phyloP scores from a whole-genome alignment of 148 eudicot species.

The Chenopodium berlandieri region DNA sequence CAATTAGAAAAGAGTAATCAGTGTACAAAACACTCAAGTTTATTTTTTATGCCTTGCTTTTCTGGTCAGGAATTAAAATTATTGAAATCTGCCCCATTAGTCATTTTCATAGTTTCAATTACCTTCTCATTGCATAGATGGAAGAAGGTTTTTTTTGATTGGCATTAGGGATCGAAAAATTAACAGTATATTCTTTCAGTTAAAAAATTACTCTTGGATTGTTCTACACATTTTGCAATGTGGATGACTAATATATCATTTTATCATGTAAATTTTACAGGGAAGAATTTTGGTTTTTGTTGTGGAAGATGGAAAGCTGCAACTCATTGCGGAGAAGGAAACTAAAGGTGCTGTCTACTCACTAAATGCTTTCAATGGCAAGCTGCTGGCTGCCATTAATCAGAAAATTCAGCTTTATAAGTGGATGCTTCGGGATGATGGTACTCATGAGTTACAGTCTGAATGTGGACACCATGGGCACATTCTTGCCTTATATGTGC shows the following conservation, averaged over 20 bases:
- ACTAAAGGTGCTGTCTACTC: constrained; percentile 96
- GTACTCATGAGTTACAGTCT: constrained; percentile 84
- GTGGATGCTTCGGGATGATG: constrained; percentile 97
- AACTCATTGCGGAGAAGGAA: constrained; percentile 89
- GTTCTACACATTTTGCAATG: neutral
- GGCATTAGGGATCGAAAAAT: neutral
- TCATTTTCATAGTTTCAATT: no score
- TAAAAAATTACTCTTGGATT: neutral
- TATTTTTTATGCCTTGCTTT: no score
- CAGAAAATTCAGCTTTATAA: constrained; percentile 94
- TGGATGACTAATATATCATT: neutral
- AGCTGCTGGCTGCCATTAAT: constrained; percentile 91
- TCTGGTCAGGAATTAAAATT: no score
- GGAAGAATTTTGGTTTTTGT: constrained; percentile 77
- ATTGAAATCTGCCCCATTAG: no score
- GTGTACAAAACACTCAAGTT: no score
- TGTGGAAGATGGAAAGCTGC: constrained; percentile 93
- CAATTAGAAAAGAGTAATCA: no score
- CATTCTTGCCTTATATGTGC: constrained; percentile 93
- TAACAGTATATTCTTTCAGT: neutral
- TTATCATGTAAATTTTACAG: constrained; percentile 33
- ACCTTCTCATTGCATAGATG: no score
- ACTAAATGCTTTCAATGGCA: constrained; percentile 87
- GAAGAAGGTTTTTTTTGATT: neutral
- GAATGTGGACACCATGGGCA: constrained; percentile 99